phyloP scores from a whole-genome alignment of 2,329 filamentous ascomycete genomes.

The Epichloe scottii region DNA sequence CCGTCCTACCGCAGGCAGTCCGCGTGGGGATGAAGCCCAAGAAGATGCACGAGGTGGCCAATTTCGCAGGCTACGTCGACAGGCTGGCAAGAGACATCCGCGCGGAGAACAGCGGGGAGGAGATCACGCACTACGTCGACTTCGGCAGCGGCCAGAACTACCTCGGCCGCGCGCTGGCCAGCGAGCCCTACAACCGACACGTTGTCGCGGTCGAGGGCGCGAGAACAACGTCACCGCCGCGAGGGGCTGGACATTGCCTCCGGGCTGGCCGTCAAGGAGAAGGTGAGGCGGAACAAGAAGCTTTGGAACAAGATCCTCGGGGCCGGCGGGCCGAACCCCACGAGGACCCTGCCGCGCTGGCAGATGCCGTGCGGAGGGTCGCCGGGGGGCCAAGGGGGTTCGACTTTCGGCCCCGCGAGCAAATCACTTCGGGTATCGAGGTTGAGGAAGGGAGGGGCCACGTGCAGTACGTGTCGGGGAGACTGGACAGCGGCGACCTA shows the following conservation, averaged over 20 bases:
- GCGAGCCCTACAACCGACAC: slow-evolving; percentile 70
- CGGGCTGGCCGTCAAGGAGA: slow-evolving; percentile 59
- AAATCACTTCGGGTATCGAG: slow-evolving; percentile 37
- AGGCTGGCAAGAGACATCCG: slow-evolving; percentile 41
- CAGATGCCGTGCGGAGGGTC: slow-evolving; percentile 21
- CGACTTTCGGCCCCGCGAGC: slow-evolving; percentile 35
- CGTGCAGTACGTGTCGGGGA: slow-evolving; percentile 67
- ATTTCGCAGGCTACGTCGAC: slow-evolving; percentile 80
- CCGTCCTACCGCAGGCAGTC: slow-evolving; percentile 55
- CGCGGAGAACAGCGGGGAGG: slow-evolving; percentile 33
- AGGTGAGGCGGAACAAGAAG: slow-evolving; percentile 75
- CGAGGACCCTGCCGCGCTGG: slow-evolving; percentile 28
- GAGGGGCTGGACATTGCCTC: slow-evolving; percentile 72
- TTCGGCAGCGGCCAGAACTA: slow-evolving; percentile 97
- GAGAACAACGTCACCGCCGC: slow-evolving; percentile 80
- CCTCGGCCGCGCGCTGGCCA: slow-evolving; percentile 75
- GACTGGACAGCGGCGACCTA: slow-evolving; percentile 62
- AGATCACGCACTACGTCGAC: slow-evolving; percentile 80
- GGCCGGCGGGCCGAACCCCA: slow-evolving; percentile 16
- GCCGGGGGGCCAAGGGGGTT: slow-evolving; percentile 21
- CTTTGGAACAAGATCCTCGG: slow-evolving; percentile 46
- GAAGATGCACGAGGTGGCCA: slow-evolving; percentile 84
- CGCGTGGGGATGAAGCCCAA: slow-evolving; percentile 91
- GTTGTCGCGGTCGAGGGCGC: slow-evolving; percentile 86
- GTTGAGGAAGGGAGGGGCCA: slow-evolving; percentile 51